Conservation (phyloP, 2,329 filamentous ascomycete genomes). For the Rasamsonia emersonii region DNA sequence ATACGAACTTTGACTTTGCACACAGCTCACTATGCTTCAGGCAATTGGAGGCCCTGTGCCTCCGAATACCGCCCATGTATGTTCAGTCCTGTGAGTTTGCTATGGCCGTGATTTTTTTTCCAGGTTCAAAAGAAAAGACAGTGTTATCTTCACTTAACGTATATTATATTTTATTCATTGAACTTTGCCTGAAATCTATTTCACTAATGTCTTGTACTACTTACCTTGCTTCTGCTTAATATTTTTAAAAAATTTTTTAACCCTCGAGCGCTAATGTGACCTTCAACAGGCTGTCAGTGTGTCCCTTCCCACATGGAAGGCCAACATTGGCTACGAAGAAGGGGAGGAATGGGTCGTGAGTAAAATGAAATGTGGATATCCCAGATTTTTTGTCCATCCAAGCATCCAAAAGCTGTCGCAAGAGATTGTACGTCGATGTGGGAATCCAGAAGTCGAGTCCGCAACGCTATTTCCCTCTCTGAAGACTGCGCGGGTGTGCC, state of each 20-base stretch:
- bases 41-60: slow-evolving; percentile 63
- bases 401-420: slow-evolving; percentile 65
- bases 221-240: neutral
- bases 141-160: neutral
- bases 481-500: slow-evolving; percentile 61
- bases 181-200: neutral
- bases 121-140: neutral
- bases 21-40: slow-evolving; percentile 24
- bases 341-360: slow-evolving; percentile 77
- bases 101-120: too few relatives aligned
- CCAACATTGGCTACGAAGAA: slow-evolving; percentile 91
- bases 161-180: neutral
- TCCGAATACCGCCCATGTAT: slow-evolving; percentile 68
- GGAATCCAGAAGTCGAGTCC: slow-evolving; percentile 44
- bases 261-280: too few relatives aligned
- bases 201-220: neutral
- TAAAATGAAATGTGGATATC: slow-evolving; percentile 85
- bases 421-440: slow-evolving; percentile 56
- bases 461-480: slow-evolving; percentile 78
- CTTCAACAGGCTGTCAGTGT: slow-evolving; percentile 98
- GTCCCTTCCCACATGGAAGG: slow-evolving; percentile 83
- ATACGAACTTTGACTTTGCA: slow-evolving; percentile 5
- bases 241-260: too few relatives aligned
- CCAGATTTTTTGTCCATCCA: slow-evolving; percentile 87
- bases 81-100: too few relatives aligned